Conservation (phyloP, 2,329 filamentous ascomycete species). For the Colletotrichum agaves region DNA sequence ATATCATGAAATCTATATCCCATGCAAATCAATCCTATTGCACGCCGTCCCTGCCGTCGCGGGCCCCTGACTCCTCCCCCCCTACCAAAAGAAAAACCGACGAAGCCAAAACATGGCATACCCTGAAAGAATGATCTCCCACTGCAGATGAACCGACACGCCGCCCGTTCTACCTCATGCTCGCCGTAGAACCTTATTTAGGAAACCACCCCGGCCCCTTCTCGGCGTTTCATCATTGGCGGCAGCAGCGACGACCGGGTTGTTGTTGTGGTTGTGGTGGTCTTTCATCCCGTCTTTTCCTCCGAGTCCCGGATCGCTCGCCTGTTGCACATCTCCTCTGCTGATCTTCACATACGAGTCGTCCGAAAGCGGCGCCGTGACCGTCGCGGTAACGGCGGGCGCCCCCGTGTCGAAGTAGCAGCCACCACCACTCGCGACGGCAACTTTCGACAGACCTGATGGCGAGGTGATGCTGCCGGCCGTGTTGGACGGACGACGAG, state of each 20-base stretch:
- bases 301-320: conserved; percentile 26
- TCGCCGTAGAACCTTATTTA: conserved; percentile 51
- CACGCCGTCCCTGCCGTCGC: no score
- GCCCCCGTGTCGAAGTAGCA: conserved; percentile 41
- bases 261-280: conserved; percentile 2
- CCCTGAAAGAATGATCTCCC: background rate
- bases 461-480: conserved; percentile 36
- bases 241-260: conserved; percentile 3
- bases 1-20: background rate
- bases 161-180: conserved; percentile 32
- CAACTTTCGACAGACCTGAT: conserved; percentile 46
- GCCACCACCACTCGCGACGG: conserved; percentile 39
- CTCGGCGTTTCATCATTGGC: conserved; percentile 39
- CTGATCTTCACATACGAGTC: conserved; percentile 37
- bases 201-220: conserved; percentile 46
- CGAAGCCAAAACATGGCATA: background rate
- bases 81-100: no score
- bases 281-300: conserved; percentile 32
- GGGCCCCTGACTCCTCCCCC: background rate
- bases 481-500: conserved; percentile 2
- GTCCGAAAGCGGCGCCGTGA: conserved; percentile 20
- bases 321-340: conserved; percentile 40
- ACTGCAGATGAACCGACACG: conserved; percentile 18
- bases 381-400: background rate
- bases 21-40: no score